Conservation (phyloP, 140 eudicot genomes). For the Cichorium intybus region DNA sequence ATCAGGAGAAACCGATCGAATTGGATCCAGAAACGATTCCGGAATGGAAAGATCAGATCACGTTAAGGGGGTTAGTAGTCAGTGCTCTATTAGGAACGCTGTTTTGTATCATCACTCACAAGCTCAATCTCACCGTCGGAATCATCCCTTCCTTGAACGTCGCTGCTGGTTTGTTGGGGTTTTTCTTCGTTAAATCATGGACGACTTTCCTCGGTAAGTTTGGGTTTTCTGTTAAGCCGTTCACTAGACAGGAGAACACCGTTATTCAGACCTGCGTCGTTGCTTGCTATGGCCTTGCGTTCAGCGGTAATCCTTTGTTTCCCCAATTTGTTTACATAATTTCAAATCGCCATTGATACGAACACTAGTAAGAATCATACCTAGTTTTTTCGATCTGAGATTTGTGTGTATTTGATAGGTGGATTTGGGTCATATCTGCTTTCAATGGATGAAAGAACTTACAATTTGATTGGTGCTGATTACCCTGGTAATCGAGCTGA, state of each 20-base stretch:
- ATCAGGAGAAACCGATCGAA: background rate
- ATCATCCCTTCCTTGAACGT: slow-evolving; percentile 90
- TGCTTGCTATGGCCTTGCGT: slow-evolving; percentile 97
- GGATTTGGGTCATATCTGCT: slow-evolving; percentile 92
- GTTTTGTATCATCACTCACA: slow-evolving; percentile 76
- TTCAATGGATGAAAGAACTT: slow-evolving; percentile 86
- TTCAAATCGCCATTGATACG: too few species aligned
- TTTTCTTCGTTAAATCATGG: slow-evolving; percentile 80
- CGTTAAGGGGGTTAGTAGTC: slow-evolving; percentile 72
- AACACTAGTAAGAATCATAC: too few species aligned
- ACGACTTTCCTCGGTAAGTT: slow-evolving; percentile 47
- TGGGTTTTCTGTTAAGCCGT: slow-evolving; percentile 57
- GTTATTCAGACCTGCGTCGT: slow-evolving; percentile 94
- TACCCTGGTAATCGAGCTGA: slow-evolving; percentile 93
- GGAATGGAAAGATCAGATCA: slow-evolving; percentile 88
- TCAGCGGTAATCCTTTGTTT: slow-evolving; percentile 54
- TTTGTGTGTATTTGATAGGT: slow-evolving; percentile 45
- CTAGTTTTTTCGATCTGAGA: background rate
- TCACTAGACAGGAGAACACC: slow-evolving; percentile 83
- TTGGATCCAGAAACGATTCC: slow-evolving; percentile 42
- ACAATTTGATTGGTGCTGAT: slow-evolving; percentile 78
- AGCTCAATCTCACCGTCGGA: slow-evolving; percentile 92
- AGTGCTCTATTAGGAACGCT: slow-evolving; percentile 73
- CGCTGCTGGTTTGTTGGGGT: slow-evolving; percentile 89
- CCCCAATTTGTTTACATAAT: background rate